These are phyloP conservation scores for Alternaria ventricosa DNA, from an alignment of 2,329 filamentous ascomycete genomes.

Conservation along the genomic window DNA sequence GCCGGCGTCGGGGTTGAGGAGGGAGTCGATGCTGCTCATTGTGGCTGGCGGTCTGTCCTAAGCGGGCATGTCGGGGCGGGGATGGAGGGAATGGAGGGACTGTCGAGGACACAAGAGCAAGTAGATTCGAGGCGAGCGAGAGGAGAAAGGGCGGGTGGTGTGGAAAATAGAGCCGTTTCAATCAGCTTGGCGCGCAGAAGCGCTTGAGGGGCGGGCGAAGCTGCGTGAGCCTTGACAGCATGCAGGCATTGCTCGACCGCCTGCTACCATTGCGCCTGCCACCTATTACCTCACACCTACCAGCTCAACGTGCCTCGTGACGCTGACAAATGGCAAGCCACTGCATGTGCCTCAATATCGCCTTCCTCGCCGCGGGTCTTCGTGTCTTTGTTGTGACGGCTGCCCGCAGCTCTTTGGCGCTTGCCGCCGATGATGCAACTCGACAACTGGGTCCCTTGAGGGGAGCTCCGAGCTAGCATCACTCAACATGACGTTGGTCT, in stretches of 20 bases:
- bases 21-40: conserved; percentile 47
- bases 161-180: conserved; percentile 22
- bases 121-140: background rate
- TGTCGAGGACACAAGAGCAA: background rate
- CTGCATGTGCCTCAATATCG: background rate
- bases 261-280: background rate
- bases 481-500: background rate
- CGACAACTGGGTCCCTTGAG: conserved; percentile 2
- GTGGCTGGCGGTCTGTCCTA: conserved; percentile 3
- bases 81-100: background rate
- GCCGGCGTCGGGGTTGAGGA: conserved; percentile 43
- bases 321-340: conserved; percentile 10
- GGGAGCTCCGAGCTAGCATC: background rate
- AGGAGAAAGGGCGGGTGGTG: conserved; percentile 13
- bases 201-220: conserved; percentile 5
- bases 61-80: conserved; percentile 12
- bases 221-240: conserved; percentile 7
- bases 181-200: conserved; percentile 21
- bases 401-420: background rate
- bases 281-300: background rate
- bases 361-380: background rate
- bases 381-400: background rate
- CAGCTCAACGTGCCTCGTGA: background rate
- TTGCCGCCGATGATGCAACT: conserved; percentile 13
- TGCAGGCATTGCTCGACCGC: conserved; percentile 9